Evolutionary conservation across 2,329 filamentous ascomycete species (phyloP).

Genomic region (Seiridium cupressi): DNA sequence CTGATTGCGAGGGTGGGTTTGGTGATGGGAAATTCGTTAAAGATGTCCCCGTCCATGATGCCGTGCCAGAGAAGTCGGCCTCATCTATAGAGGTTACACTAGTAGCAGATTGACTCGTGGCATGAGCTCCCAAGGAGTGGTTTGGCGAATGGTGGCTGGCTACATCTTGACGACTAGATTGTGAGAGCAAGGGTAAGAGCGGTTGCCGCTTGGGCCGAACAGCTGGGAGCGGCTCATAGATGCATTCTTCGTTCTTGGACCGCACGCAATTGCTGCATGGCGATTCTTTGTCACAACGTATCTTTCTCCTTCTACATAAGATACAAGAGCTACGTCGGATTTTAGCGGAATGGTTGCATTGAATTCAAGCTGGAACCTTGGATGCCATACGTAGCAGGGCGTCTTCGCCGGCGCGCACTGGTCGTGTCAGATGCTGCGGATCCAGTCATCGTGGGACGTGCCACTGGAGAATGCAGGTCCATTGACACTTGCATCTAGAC

Average conservation of each 20-base stretch:
- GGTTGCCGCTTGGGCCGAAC: constrained; percentile 3
- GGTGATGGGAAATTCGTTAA: too few species aligned
- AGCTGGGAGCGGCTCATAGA: constrained; percentile 31
- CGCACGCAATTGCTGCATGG: constrained; percentile 59
- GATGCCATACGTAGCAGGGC: neutral
- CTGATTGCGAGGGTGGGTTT: too few species aligned
- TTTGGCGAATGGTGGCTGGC: too few species aligned
- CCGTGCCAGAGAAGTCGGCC: too few species aligned
- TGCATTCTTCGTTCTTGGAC: constrained; percentile 50
- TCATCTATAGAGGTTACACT: too few species aligned
- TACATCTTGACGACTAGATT: neutral
- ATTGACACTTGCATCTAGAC: too few species aligned
- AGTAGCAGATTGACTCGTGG: too few species aligned
- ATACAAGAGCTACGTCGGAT: constrained; percentile 24
- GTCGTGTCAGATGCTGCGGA: neutral
- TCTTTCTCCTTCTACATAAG: constrained; percentile 56
- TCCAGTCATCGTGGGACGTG: neutral
- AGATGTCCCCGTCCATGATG: too few species aligned
- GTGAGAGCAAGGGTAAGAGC: neutral
- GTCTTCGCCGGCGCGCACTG: neutral
- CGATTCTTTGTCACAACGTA: constrained; percentile 54
- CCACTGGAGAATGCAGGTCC: too few species aligned
- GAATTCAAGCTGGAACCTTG: neutral
- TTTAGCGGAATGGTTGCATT: too few species aligned
- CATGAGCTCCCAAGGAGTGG: too few species aligned